Conservation (phyloP, 192 early-diverging fungal genomes). For the Radiomyces spectabilis region DNA sequence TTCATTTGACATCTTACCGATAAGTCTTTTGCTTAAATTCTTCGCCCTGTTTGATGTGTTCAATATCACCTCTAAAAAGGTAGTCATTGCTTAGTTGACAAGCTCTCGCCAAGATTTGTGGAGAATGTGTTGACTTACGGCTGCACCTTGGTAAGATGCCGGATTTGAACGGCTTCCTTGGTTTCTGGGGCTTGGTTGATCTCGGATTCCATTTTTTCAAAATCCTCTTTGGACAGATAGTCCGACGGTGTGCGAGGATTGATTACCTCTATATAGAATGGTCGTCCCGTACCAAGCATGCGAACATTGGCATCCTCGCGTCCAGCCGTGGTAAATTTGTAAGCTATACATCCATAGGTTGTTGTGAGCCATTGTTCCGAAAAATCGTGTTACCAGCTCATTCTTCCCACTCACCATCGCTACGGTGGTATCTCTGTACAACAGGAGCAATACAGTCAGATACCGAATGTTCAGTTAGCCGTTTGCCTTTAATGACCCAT, state of each 20-base stretch:
- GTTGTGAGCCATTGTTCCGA: no score
- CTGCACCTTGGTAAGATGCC: constrained; percentile 36
- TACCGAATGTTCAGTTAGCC: constrained; percentile 69
- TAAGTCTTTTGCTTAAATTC: constrained; percentile 69
- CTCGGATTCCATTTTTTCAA: constrained; percentile 39
- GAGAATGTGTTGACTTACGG: constrained; percentile 15
- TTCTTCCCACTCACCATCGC: constrained; percentile 36
- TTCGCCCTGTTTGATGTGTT: constrained; percentile 67
- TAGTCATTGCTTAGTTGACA: no score
- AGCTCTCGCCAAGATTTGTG: neutral
- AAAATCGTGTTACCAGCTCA: neutral
- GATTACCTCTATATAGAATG: constrained; percentile 84
- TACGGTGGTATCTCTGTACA: constrained; percentile 45
- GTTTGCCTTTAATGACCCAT: constrained; percentile 64
- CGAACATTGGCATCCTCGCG: constrained; percentile 92
- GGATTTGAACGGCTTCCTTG: constrained; percentile 45
- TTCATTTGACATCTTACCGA: constrained; percentile 10
- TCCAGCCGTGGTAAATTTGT: constrained; percentile 78
- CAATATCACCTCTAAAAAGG: constrained; percentile 37
- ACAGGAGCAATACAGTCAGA: constrained; percentile 66
- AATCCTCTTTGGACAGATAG: constrained; percentile 24
- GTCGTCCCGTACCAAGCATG: constrained; percentile 88
- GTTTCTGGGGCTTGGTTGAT: constrained; percentile 25
- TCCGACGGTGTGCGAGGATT: constrained; percentile 68
- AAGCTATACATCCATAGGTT: constrained; percentile 34